Evolutionary conservation across 2,329 filamentous ascomycete species (phyloP), one percentile per base, ranked within the genome.

Genomic region (Fonsecaea monophora): DNA sequence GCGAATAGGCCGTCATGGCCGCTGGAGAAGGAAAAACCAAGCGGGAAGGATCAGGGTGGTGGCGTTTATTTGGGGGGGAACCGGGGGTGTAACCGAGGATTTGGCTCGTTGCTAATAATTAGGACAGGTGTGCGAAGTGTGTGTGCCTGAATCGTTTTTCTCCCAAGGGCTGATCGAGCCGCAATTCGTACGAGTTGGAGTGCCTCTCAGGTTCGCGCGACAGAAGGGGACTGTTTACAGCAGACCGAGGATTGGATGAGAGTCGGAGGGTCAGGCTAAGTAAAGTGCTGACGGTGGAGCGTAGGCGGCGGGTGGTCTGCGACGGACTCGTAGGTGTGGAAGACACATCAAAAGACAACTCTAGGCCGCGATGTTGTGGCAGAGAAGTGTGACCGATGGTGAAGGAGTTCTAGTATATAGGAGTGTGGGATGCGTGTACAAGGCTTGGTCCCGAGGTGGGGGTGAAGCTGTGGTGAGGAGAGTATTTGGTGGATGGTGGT

Each of bases 251-350:
- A 61, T 53, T 25, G 34, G 42, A 53, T 18, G 50, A 13, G 60
- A 66, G 35, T 60, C 55, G 63, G 40, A 42, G 40, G 56, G 55
- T n/a, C 30, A 38, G 34, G 55, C 45, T 25, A 37, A 60, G 35
- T 65, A 66, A 57, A 64, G 67, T 68, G 67, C 67, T 68, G 67
- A 68, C 63, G 21, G 67, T 62, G 67, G 67, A 66, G 61, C 60
- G 62, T 37, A 55, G 35, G 53, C 48, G 64, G 42, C 54, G 60
- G 56, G 53, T 53, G 60, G 53, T 60, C 57, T 66, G 61, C 60
- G 67, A 53, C 50, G 64, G 13, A 38, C 25, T 25, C 25, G 25
- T 25, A 25, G 48, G 45, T 57, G 66, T 42, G 40, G 53, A 37
- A 56, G 32, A 34, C 30, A 65, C 63, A 65, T 65, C 54, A 61